Conservation (phyloP, 176 grass and related monocot genomes). For the Carex pumila region DNA sequence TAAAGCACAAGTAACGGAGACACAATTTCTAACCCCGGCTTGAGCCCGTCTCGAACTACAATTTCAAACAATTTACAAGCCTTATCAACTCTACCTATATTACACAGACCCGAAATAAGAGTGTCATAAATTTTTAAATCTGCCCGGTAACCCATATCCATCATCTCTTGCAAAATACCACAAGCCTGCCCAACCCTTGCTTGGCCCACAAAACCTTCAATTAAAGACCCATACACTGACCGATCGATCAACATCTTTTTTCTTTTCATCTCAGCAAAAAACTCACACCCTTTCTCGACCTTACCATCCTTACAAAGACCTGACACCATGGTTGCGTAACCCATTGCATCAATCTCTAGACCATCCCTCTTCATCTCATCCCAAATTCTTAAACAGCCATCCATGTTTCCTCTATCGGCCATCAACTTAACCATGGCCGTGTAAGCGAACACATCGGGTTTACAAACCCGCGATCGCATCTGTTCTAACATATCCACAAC, state of each 20-base stretch:
- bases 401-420: slow-evolving; percentile 52
- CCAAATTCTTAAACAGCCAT: slow-evolving; percentile 75
- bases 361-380: slow-evolving; percentile 68
- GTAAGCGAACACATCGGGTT: slow-evolving; percentile 73
- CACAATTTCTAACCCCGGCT: slow-evolving; percentile 42
- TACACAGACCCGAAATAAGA: slow-evolving; percentile 65
- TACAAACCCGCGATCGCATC: slow-evolving; percentile 58
- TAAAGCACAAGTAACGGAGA: slow-evolving; percentile 58
- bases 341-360: slow-evolving; percentile 49
- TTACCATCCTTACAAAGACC: slow-evolving; percentile 53
- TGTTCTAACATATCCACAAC: slow-evolving; percentile 44
- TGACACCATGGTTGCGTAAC: slow-evolving; percentile 55
- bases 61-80: slow-evolving; percentile 62
- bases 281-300: slow-evolving; percentile 43
- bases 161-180: slow-evolving; percentile 66
- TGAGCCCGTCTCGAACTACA: slow-evolving; percentile 54
- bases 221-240: slow-evolving; percentile 44
- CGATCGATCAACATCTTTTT: slow-evolving; percentile 64
- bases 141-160: slow-evolving; percentile 54
- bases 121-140: slow-evolving; percentile 70
- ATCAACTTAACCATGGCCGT: slow-evolving; percentile 62
- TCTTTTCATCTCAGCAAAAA: slow-evolving; percentile 63
- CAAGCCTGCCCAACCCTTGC: slow-evolving; percentile 51
- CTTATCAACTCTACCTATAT: slow-evolving; percentile 49
- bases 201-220: slow-evolving; percentile 44